Conservation (phyloP, 2,329 filamentous ascomycete species). For the Beauveria rudraprayagi region DNA sequence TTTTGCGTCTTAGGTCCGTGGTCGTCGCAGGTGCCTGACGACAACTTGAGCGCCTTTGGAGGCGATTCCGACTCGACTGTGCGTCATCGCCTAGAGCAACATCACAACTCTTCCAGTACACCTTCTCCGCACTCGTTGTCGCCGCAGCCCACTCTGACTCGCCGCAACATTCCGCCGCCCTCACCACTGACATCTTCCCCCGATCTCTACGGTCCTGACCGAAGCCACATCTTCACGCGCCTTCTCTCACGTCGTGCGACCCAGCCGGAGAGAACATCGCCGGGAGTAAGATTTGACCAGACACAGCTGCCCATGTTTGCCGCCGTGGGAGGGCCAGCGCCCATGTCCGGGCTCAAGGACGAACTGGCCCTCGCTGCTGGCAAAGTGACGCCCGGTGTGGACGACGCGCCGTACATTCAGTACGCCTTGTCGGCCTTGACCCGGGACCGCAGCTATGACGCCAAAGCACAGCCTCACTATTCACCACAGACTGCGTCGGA, state of each 20-base stretch:
- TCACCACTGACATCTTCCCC: constrained; percentile 1
- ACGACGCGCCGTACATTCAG: constrained; percentile 80
- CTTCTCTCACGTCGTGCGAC: background rate
- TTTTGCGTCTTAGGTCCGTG: constrained; percentile 7
- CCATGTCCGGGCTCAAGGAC: constrained; percentile 37
- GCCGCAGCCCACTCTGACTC: constrained; percentile 26
- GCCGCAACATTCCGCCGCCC: constrained; percentile 15
- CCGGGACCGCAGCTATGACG: constrained; percentile 56
- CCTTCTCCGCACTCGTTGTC: constrained; percentile 22
- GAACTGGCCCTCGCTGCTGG: constrained; percentile 41
- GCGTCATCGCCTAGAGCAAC: background rate
- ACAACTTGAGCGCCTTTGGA: background rate
- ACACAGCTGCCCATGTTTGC: constrained; percentile 32
- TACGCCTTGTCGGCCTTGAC: constrained; percentile 87
- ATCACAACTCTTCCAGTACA: constrained; percentile 7
- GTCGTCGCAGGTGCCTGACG: constrained; percentile 9
- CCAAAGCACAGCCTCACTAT: constrained; percentile 43
- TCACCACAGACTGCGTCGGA: constrained; percentile 31
- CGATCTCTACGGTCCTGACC: constrained; percentile 8
- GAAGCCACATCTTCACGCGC: constrained; percentile 10
- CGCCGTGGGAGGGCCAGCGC: constrained; percentile 18
- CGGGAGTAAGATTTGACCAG: constrained; percentile 30
- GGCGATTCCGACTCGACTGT: constrained; percentile 3
- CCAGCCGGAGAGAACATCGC: constrained; percentile 7
- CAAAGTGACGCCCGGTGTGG: constrained; percentile 64